Base-by-base conservation (phyloP, 169 alveolate species). In the Babesia sp. region DNA sequence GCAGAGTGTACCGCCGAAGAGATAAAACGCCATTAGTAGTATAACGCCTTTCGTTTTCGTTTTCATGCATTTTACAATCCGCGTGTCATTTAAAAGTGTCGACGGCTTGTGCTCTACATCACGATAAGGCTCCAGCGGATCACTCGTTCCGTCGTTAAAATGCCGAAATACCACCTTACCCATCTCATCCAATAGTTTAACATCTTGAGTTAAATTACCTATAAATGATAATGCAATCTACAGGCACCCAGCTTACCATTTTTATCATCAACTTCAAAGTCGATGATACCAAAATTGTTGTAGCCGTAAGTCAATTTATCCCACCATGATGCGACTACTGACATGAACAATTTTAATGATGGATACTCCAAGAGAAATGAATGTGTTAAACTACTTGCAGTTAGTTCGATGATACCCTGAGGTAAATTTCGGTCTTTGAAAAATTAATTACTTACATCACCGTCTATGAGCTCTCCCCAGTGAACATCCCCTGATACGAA, bases 401-500 rank as follows among this genome's bases (percentile, higher is more conserved):
- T 81, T 37, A 58, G 39, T 31, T 81, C 89, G 11, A 71, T 79
- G 42, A 81, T 41, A 16, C 85, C 85, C 89, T 81, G 71, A 46
- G 20, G 14, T 14, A 18, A 28, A 6, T 53, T 22, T 18, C 4
- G 26, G 1, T 0, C 33, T 3, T 4, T 4, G 39, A 20, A n/a
- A 22, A 7, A 3, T 1, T 9, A 26, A 2, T n/a, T n/a, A n/a
- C 77, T 53, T 51, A 84, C 93, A 51, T 84, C 83, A 20, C 66
- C 76, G 34, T 81, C 91, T 34, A 76, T 20, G 39, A 89, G 67
- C 55, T 84, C 81, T 16, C 85, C 86, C 61, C 50, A 91, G 59
- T 91, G 95, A 11, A 91, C 95, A 51, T 91, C 95, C n/a, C 95
- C 95, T 12, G 95, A 90, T 56, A 91, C 36, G 75, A 91, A 87